Base-by-base conservation (phyloP, 2,329 filamentous ascomycete species). In the Parastagonospora avenae region DNA sequence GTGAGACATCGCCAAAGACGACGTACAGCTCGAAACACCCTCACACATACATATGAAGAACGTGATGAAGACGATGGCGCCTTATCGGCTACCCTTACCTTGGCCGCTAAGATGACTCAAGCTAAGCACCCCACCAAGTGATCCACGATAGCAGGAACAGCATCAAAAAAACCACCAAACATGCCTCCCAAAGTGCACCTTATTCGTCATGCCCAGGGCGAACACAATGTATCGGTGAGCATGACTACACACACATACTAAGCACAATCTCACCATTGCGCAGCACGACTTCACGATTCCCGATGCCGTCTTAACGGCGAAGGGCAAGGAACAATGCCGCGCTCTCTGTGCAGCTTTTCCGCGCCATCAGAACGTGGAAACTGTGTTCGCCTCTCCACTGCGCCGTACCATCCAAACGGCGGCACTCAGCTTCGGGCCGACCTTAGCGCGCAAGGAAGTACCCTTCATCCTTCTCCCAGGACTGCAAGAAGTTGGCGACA, bases 321-420 rank as follows among this genome's bases (percentile, higher is more conserved):
- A 87, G n/a, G 92, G 92, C 62, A 80, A 87, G 68, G 66, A 85
- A 55, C 91, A 97, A 80, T 95, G 91, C 76, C 77, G 74, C 24
- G 71, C 74, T 12, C 85, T 96, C 74, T 81, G 62, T 67, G 78
- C 28, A 55, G 62, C 74, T 0, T 96, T 95, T 70, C 84, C 88
- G 8, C 74, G 83, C 72, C 87, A 67, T 43, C 45, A 60, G 24
- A 52, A 57, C 2, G 77, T 94, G 65, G 87, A 88, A 4, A 81
- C 89, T 60, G 81, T 96, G 10, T 82, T 92, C 16, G 86, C 91
- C 33, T 94, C 90, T 1, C 91, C 92, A 5, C 81, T 96, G 60
- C 86, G 88, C 43, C 85, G 92, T 55, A 95, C 92, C 2, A 80
- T 96, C 39, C 85, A 90, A 74, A 96, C 92, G 2, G 87, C 88